Evolutionary conservation across 1,284 basidiomycete species (phyloP).

Genomic region (Ceratobasidium sp.): DNA sequence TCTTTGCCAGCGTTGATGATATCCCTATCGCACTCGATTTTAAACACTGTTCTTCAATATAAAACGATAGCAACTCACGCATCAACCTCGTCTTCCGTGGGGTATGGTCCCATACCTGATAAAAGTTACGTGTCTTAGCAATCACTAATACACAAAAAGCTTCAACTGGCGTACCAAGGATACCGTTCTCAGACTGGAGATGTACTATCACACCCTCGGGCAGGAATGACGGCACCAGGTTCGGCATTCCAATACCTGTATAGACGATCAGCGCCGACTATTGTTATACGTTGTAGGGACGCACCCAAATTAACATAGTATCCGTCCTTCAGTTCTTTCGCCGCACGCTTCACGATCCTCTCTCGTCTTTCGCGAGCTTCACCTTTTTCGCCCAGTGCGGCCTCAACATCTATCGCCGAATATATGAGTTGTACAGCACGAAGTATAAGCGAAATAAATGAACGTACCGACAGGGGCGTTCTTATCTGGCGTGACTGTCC

Average conservation of each 20-base stretch:
- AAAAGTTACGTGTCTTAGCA: background rate
- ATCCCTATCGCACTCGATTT: constrained; percentile 63
- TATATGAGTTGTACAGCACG: background rate
- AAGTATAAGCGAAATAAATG: constrained; percentile 40
- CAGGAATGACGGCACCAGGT: constrained; percentile 86
- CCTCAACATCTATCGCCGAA: constrained; percentile 45
- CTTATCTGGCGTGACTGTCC: constrained; percentile 68
- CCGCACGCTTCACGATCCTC: constrained; percentile 85
- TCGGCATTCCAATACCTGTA: constrained; percentile 82
- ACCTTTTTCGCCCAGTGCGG: constrained; percentile 61
- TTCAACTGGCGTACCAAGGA: constrained; percentile 63
- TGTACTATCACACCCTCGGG: constrained; percentile 84
- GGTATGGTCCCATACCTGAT: constrained; percentile 90
- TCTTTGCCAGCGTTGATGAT: constrained; percentile 97
- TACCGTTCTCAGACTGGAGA: constrained; percentile 95
- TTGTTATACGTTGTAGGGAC: background rate
- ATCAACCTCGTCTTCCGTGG: constrained; percentile 86
- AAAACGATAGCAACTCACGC: constrained; percentile 65
- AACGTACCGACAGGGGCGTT: constrained; percentile 42
- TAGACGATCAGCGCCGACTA: background rate
- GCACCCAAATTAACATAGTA: constrained; percentile 79
- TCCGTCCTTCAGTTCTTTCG: constrained; percentile 90
- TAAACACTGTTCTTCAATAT: background rate
- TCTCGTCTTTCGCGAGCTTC: constrained; percentile 64
- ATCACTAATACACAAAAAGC: background rate